phyloP scores from a whole-genome alignment of 305 asterid species.

The Rubia balearica region DNA sequence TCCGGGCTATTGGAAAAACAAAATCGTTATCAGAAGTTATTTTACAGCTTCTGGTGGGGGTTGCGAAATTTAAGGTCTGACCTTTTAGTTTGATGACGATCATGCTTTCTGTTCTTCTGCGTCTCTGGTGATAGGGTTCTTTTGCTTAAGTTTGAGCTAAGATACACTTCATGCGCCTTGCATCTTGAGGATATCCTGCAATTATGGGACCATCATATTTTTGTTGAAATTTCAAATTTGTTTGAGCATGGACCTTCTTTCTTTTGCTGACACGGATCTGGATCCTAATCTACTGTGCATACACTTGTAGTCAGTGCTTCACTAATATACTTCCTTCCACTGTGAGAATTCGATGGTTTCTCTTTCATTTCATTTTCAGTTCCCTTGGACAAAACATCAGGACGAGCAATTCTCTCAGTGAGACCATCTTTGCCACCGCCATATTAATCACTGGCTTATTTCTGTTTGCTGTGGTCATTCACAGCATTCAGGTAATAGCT shows the following conservation, averaged over 20 bases:
- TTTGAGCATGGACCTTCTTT: no score
- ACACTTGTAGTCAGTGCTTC: no score
- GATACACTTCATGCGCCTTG: no score
- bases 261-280: no score
- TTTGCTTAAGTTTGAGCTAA: no score
- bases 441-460: conserved; percentile 45
- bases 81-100: background rate
- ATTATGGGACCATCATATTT: no score
- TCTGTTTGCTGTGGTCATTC: conserved; percentile 51
- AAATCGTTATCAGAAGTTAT: conserved; percentile 27
- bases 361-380: conserved; percentile 25
- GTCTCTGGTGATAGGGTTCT: background rate
- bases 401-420: conserved; percentile 42
- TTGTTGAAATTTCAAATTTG: no score
- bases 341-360: no score
- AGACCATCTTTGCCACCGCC: conserved; percentile 38
- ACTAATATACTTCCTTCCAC: no score
- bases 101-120: background rate
- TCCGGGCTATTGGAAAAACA: conserved; percentile 36
- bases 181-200: no score
- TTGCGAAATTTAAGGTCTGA: conserved; percentile 53
- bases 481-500: conserved; percentile 50
- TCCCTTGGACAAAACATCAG: conserved; percentile 60
- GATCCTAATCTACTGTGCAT: no score
- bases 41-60: conserved; percentile 80